These are phyloP conservation scores for Eremomyces bilateralis DNA, from an alignment of 495 filamentous ascomycete genomes.

Conservation along the genomic window DNA sequence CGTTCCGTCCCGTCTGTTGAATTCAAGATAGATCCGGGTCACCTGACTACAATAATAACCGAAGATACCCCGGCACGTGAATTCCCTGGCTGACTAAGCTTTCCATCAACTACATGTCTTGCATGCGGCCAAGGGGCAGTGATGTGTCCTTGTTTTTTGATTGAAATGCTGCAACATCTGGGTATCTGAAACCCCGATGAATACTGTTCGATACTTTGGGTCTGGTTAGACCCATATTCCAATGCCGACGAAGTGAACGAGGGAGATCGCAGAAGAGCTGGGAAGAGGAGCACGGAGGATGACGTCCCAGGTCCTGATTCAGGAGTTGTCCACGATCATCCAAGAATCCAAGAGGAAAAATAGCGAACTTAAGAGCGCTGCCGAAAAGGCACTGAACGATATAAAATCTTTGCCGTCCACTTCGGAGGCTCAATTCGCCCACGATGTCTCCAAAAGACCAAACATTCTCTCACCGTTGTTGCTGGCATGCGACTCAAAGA, in stretches of 20 bases:
- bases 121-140: no score
- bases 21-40: no score
- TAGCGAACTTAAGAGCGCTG: slow-evolving; percentile 75
- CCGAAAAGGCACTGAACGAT: slow-evolving; percentile 82
- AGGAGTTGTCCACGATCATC: slow-evolving; percentile 77
- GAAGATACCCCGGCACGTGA: no score
- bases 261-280: background rate
- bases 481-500: slow-evolving; percentile 71
- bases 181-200: no score
- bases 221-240: no score
- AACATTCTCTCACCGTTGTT: slow-evolving; percentile 83
- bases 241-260: background rate
- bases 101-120: no score
- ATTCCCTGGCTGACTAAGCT: no score
- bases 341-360: slow-evolving; percentile 92
- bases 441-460: slow-evolving; percentile 56
- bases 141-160: no score
- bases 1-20: no score
- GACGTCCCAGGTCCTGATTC: slow-evolving; percentile 77
- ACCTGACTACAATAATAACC: no score
- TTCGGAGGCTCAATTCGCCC: slow-evolving; percentile 41
- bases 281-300: slow-evolving; percentile 29
- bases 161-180: no score
- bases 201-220: no score
- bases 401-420: slow-evolving; percentile 57